These are phyloP conservation scores for Colletotrichum aenigma DNA, from an alignment of 2,329 filamentous ascomycete species.

Conservation along the genomic window DNA sequence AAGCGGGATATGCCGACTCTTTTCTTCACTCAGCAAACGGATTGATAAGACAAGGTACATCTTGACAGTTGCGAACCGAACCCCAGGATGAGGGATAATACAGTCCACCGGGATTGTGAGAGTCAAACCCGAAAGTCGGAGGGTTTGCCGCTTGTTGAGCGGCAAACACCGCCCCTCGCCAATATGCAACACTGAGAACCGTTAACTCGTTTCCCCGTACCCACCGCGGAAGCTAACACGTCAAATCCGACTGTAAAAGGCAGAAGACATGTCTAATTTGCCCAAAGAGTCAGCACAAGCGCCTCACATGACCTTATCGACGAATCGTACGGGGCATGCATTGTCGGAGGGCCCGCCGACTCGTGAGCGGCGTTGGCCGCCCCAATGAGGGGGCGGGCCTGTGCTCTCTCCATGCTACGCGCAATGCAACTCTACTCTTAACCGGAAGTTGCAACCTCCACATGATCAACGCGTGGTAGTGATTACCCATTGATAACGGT, in stretches of 20 bases:
- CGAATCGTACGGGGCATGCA: neutral
- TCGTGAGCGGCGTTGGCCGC: neutral
- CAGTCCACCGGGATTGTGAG: neutral
- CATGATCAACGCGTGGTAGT: neutral
- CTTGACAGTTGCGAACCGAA: neutral
- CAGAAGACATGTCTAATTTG: neutral
- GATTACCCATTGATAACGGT: neutral
- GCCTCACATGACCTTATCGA: neutral
- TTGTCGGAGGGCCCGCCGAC: neutral
- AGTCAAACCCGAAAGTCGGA: neutral
- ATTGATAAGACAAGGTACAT: neutral
- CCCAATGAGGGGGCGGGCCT: slow-evolving; percentile 1
- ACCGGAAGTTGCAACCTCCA: neutral
- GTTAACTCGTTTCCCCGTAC: neutral
- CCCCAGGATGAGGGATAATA: neutral
- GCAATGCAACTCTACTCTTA: neutral
- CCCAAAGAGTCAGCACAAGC: neutral
- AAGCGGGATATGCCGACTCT: neutral
- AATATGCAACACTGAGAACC: neutral
- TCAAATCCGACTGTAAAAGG: neutral
- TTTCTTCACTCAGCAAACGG: neutral
- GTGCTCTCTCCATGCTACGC: neutral
- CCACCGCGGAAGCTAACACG: neutral
- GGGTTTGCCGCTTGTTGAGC: neutral
- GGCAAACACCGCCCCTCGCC: neutral